Base-by-base conservation (phyloP, 441 rosid species). In the Macaranga tanarius region DNA sequence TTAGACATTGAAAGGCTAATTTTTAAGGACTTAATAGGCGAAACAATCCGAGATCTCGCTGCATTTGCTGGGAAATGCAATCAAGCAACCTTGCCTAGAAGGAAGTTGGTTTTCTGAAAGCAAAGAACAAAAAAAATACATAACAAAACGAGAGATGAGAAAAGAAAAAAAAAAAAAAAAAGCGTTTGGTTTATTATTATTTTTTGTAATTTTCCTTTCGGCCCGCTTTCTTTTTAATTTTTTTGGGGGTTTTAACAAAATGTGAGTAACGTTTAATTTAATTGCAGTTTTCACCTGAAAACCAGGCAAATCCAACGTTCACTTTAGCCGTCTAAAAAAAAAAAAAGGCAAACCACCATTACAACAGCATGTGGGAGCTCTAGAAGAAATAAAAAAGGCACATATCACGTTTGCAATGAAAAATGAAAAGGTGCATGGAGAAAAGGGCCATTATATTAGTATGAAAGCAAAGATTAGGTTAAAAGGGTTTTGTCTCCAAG, bases 21-120 rank as follows among this genome's bases (percentile, higher is more conserved):
- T 34, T 92, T 91, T 76, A 92, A 90, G 86, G 96, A 95, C 74
- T 73, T 95, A 74, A 88, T 95, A 62, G 84, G 90, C 9, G 99
- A 95, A 78, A 87, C 92, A 47, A 92, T 95, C 77, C 62, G 78
- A 38, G 89, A 89, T 78, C 83, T 90, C n/a, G 95, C 88, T 50
- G 69, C 79, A 26, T 66, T 81, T 28, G 62, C 80, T 63, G 72
- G 83, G 12, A 80, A 76, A 55, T 67, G 71, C 70, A 73, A 67
- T 63, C 78, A 66, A 44, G 57, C 67, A 45, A 16, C 59, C 15
- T 75, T 76, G 71, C 83, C 74, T 22, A 76, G 93, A 48, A 85
- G 96, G 84, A 95, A 82, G 83, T 78, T 95, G 73, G 82, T 87
- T 48, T 95, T 95, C 87, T 95, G 77, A 88, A 78, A 63, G 26